Evolutionary conservation across 805 yeast species (phyloP), one percentile per base, ranked within the genome.

Genomic region (baker's yeast (Saccharomyces cerevisiae)): DNA sequence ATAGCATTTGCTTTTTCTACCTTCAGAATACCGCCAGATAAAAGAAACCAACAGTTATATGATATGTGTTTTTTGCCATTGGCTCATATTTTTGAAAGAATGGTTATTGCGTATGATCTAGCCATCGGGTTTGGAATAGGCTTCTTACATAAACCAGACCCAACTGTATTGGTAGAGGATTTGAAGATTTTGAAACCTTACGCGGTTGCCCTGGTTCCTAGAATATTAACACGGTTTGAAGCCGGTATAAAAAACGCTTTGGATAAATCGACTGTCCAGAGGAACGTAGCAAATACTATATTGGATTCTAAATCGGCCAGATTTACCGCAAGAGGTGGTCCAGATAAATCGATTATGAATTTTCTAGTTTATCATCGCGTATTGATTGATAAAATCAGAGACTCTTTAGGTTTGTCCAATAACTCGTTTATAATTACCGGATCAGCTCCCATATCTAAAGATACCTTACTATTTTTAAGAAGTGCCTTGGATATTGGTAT

Each of bases 361-460:
- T 60, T 55, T 55, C 60, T 67, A 26, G 51, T 79, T 5, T 73
- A 58, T 51, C 70, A 67, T 49, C 57, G 59, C 14, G 53, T 65
- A 2, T 48, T 81, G 53, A 66, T 74, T 46, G 72, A 71, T 49
- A 79, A 79, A 64, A 72, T 81, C 31, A 70, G 76, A 49, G 61
- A 65, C 51, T 73, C 75, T 36, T 62, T 80, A n/a, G 84, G 85
- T 1, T 73, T 81, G 56, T 75, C 71, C 30, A 76, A 77, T 49
- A 60, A 73, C 41, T 66, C 70, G 21, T 68, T 69, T 54, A 55
- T 77, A 28, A 66, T 77, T 41, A 71, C 77, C 29, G 89, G 92
- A 27, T 83, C 88, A 31, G 90, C 92, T 2, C 92, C 94, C 27
- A 75, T 86, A 57, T 74, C 87, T 31, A 76, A 78, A 17, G 83